Evolutionary conservation across 2,329 filamentous ascomycete species (phyloP).

Genomic region (Colletotrichum echinochloae): DNA sequence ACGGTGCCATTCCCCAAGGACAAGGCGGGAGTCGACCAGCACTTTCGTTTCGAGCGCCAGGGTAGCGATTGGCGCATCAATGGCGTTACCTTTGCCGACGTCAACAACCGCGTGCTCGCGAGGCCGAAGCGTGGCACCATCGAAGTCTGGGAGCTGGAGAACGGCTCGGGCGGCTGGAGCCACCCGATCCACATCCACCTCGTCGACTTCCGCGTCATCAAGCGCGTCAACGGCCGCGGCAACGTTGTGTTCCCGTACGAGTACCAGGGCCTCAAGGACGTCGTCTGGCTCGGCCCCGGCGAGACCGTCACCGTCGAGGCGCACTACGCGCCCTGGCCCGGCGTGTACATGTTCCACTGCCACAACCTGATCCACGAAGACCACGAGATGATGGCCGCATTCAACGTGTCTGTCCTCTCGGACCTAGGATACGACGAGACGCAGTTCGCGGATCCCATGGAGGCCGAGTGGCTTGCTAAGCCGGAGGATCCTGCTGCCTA

Average conservation of each 20-base stretch:
- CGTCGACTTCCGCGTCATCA: conserved; percentile 64
- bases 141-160: conserved; percentile 58
- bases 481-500: conserved; percentile 46
- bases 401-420: conserved; percentile 53
- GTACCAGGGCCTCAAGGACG: conserved; percentile 62
- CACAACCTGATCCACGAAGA: conserved; percentile 58
- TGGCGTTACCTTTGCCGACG: conserved; percentile 55
- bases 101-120: conserved; percentile 56
- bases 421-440: conserved; percentile 55
- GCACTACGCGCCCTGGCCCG: conserved; percentile 65
- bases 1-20: conserved; percentile 36
- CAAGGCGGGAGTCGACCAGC: conserved; percentile 36
- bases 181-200: conserved; percentile 67
- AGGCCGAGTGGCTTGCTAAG: conserved; percentile 50
- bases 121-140: conserved; percentile 54
- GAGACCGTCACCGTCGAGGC: conserved; percentile 61
- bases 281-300: conserved; percentile 61
- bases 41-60: conserved; percentile 40
- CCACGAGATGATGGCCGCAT: conserved; percentile 58
- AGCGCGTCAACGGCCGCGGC: conserved; percentile 53
- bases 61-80: conserved; percentile 56
- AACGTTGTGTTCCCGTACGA: conserved; percentile 59
- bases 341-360: conserved; percentile 60
- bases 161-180: conserved; percentile 56
- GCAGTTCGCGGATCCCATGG: conserved; percentile 53